Evolutionary conservation across 306 rosid genomes (phyloP).

Genomic region (Trifolium dubium): DNA sequence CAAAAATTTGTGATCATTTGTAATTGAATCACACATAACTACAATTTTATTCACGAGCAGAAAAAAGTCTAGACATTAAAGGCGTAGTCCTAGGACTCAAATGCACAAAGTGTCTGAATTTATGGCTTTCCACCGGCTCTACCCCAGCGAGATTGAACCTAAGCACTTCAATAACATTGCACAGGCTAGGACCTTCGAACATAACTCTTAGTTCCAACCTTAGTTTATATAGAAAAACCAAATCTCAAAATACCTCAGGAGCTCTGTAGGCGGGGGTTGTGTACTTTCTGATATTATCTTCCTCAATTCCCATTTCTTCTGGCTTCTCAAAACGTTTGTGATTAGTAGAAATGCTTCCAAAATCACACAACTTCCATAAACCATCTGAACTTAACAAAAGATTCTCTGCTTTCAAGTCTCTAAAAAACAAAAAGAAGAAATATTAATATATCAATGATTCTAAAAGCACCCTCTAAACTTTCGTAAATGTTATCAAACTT

Average conservation of each 20-base stretch:
- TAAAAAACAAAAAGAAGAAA: conserved; percentile 39
- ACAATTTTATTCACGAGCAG: background rate
- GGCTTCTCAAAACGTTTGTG: conserved; percentile 95
- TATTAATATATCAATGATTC: conserved; percentile 6
- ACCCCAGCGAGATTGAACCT: background rate
- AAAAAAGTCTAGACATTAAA: background rate
- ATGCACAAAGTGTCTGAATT: background rate
- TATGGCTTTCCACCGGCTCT: background rate
- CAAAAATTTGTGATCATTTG: conserved; percentile 14
- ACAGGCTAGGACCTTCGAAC: background rate
- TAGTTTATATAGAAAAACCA: conserved; percentile 29
- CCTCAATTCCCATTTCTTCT: conserved; percentile 98
- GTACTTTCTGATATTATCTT: conserved; percentile 96
- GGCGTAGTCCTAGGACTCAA: background rate
- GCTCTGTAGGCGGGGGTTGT: conserved; percentile 98
- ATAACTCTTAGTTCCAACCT: conserved; percentile 1
- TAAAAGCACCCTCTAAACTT: background rate
- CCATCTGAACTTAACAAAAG: conserved; percentile 83
- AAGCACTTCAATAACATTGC: background rate
- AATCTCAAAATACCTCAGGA: conserved; percentile 69
- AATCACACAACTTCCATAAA: conserved; percentile 93
- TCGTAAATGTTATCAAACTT: conserved; percentile 5
- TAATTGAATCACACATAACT: background rate
- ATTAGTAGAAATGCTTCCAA: conserved; percentile 91
- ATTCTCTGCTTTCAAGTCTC: conserved; percentile 97